Evolutionary conservation across 176 grass and related monocot species (phyloP).

Genomic region (Cenchrus purpureus): DNA sequence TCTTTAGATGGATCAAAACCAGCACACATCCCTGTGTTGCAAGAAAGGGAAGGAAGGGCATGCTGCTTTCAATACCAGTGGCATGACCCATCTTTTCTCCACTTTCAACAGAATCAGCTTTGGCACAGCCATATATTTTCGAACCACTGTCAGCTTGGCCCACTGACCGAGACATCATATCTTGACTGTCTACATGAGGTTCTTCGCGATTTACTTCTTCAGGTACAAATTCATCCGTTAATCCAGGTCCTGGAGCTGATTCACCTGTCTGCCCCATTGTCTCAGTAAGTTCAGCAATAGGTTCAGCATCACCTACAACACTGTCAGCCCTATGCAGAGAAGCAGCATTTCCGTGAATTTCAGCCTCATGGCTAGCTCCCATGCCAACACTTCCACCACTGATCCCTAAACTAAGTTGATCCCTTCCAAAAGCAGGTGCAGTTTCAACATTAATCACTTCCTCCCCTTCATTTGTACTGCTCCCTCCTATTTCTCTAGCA

Average conservation of each 20-base stretch:
- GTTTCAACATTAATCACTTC: conserved; percentile 94
- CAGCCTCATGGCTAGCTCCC: conserved; percentile 96
- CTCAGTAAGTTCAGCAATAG: conserved; percentile 84
- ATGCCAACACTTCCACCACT: conserved; percentile 98
- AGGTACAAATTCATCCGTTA: conserved; percentile 84
- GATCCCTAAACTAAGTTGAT: conserved; percentile 86
- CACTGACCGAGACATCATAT: conserved; percentile 76
- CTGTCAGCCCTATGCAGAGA: conserved; percentile 88
- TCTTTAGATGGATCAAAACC: conserved; percentile 73
- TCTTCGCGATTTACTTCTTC: conserved; percentile 68
- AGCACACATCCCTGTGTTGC: conserved; percentile 77
- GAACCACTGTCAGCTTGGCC: conserved; percentile 94
- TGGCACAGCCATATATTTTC: conserved; percentile 76
- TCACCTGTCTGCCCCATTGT: conserved; percentile 96
- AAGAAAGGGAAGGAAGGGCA: conserved; percentile 88
- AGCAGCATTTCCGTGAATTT: conserved; percentile 91
- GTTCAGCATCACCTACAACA: conserved; percentile 86
- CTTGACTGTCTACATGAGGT: conserved; percentile 86
- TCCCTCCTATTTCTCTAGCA: conserved; percentile 85
- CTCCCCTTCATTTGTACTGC: conserved; percentile 97
- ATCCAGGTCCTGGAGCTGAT: conserved; percentile 80
- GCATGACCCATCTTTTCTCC: conserved; percentile 74
- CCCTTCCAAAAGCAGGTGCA: conserved; percentile 65
- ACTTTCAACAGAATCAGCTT: conserved; percentile 97
- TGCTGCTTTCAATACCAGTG: conserved; percentile 60